A percentile compares a stretch with the other conserved stretches of the same genome.
Evolutionary conservation across 768 basidiomycete species (phyloP).

Genomic region (Pleurotus pulmonarius): DNA sequence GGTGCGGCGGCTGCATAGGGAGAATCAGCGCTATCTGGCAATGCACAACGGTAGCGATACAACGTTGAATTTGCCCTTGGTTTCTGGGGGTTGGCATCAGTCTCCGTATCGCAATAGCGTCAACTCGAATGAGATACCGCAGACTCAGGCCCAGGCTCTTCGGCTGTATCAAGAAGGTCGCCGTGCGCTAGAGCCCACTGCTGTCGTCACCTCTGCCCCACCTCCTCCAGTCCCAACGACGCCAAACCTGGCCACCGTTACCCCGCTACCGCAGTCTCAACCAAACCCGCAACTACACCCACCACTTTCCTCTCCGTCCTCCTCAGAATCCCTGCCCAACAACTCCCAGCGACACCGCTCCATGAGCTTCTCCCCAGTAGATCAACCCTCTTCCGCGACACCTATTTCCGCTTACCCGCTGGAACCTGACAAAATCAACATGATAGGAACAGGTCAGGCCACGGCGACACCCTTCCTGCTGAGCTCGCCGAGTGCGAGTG

Average conservation of each 20-base stretch:
- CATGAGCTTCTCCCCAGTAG: slow-evolving; percentile 22
- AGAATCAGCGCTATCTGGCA: slow-evolving; percentile 15
- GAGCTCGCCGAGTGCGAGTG: not conserved
- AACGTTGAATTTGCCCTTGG: slow-evolving; percentile 10
- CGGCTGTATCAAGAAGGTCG: slow-evolving; percentile 16
- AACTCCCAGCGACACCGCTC: slow-evolving; percentile 11
- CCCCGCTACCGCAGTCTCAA: not conserved
- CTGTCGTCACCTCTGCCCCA: slow-evolving; percentile 19
- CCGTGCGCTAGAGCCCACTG: slow-evolving; percentile 25
- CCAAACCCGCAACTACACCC: not conserved
- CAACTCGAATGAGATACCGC: slow-evolving; percentile 5
- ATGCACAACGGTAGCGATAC: slow-evolving; percentile 10
- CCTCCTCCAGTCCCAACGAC: not conserved
- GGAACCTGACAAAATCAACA: not conserved
- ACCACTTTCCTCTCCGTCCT: slow-evolving; percentile 28
- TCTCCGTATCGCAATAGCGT: slow-evolving; percentile 8
- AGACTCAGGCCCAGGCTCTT: slow-evolving; percentile 15
- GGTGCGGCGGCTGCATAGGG: slow-evolving; percentile 22
- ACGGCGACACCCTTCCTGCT: slow-evolving; percentile 10
- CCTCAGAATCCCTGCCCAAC: slow-evolving; percentile 24
- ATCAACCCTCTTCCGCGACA: slow-evolving; percentile 20
- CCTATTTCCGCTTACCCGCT: slow-evolving; percentile 16
- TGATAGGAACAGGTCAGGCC: slow-evolving; percentile 6
- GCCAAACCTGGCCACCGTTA: not conserved
- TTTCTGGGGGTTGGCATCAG: slow-evolving; percentile 12